phyloP scores from a whole-genome alignment of 1,284 basidiomycete genomes.

The Trichosporon faecale region DNA sequence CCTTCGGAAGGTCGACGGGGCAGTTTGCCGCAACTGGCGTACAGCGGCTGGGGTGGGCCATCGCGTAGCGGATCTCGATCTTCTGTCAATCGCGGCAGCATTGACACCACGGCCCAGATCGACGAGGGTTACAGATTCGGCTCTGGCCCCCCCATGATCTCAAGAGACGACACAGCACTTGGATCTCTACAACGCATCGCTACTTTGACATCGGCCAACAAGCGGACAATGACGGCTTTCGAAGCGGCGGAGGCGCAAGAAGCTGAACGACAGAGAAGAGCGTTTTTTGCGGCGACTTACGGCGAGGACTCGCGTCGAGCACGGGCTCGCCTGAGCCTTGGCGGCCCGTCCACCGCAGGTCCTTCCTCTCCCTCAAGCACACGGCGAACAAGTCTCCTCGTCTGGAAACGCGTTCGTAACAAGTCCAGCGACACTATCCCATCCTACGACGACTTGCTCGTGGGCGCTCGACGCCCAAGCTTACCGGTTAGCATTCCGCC shows the following conservation, averaged over 20 bases:
- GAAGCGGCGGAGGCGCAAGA: constrained; percentile 46
- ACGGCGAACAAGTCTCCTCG: constrained; percentile 39
- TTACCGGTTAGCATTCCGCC: constrained; percentile 22
- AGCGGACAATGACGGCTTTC: constrained; percentile 33
- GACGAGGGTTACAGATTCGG: constrained; percentile 43
- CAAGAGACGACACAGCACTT: constrained; percentile 1
- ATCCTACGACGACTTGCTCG: constrained; percentile 7
- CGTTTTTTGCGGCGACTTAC: constrained; percentile 49
- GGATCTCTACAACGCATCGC: constrained; percentile 20
- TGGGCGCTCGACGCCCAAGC: constrained; percentile 16
- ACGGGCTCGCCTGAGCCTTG: constrained; percentile 43
- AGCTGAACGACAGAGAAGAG: constrained; percentile 47
- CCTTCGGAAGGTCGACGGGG: constrained; percentile 31
- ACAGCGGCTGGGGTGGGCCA: constrained; percentile 34
- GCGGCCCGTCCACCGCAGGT: constrained; percentile 27
- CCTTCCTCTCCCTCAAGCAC: constrained; percentile 27
- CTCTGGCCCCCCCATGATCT: constrained; percentile 4
- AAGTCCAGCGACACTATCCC: constrained; percentile 10
- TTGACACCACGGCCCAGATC: constrained; percentile 27
- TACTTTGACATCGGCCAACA: constrained; percentile 11
- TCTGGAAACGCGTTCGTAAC: constrained; percentile 41
- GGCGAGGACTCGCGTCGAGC: constrained; percentile 43
- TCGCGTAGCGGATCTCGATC: not conserved
- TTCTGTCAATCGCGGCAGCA: constrained; percentile 26
- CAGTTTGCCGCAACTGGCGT: constrained; percentile 44